Evolutionary conservation across 441 rosid species (phyloP).

Genomic region (Manihot esculenta): DNA sequence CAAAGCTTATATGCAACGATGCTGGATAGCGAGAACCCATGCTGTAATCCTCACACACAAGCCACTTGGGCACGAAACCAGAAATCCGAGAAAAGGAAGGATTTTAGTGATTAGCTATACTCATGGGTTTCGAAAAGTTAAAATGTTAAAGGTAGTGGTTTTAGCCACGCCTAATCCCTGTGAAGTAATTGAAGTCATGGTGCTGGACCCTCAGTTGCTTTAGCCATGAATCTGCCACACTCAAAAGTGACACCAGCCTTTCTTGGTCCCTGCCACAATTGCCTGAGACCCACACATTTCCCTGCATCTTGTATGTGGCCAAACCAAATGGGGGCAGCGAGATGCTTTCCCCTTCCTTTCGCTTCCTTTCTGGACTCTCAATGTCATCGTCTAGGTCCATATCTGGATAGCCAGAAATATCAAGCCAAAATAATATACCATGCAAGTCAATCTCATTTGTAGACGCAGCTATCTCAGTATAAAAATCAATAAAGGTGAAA

Average conservation of each 20-base stretch:
- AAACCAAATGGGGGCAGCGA: conserved; percentile 73
- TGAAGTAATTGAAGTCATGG: conserved; percentile 92
- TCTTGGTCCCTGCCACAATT: conserved; percentile 77
- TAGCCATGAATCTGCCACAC: conserved; percentile 98
- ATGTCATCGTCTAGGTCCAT: conserved; percentile 66
- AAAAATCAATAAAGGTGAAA: not conserved
- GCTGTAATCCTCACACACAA: conserved; percentile 21
- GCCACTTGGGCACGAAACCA: not conserved
- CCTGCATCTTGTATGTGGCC: conserved; percentile 98
- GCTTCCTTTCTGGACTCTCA: conserved; percentile 40
- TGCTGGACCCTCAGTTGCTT: conserved; percentile 95
- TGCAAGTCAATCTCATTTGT: not conserved
- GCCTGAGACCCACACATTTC: conserved; percentile 81
- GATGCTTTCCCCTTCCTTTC: conserved; percentile 66
- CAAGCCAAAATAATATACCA: not conserved
- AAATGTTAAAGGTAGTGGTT: not conserved
- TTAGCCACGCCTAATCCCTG: conserved; percentile 66
- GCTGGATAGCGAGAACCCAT: conserved; percentile 11
- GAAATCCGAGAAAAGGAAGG: conserved; percentile 11
- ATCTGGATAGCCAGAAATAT: conserved; percentile 32
- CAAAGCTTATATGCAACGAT: not conserved
- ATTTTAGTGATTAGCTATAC: conserved; percentile 22
- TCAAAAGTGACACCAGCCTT: conserved; percentile 63
- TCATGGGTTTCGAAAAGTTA: conserved; percentile 11
- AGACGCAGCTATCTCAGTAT: not conserved